Conservation (phyloP, 1,139 yeast genomes). For the Lodderomyces metapsilosis region DNA sequence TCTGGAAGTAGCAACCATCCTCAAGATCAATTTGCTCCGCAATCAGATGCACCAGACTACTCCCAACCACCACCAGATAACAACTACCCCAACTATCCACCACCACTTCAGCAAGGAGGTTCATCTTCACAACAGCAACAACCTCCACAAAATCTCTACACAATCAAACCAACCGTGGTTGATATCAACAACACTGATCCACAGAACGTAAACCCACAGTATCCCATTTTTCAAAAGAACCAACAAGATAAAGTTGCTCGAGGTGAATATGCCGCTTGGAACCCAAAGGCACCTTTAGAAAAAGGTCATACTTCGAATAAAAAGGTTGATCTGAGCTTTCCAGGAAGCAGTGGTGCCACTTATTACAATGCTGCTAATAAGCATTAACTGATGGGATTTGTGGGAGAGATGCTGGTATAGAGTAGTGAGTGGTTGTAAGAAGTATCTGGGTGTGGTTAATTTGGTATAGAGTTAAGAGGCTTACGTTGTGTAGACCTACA, state of each 20-base stretch:
- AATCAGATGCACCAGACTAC: slow-evolving; percentile 6
- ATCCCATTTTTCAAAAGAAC: slow-evolving; percentile 31
- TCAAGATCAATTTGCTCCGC: slow-evolving; percentile 3
- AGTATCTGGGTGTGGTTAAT: not conserved
- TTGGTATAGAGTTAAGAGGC: too few species aligned
- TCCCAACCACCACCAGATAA: slow-evolving; percentile 9
- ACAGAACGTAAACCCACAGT: slow-evolving; percentile 37
- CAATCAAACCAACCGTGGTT: slow-evolving; percentile 35
- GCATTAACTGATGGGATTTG: slow-evolving; percentile 13
- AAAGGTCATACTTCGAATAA: slow-evolving; percentile 25
- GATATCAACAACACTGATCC: slow-evolving; percentile 38
- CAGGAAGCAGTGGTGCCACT: slow-evolving; percentile 40
- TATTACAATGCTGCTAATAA: slow-evolving; percentile 40
- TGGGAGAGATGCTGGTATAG: too few species aligned
- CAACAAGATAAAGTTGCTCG: slow-evolving; percentile 33
- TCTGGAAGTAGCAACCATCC: not conserved
- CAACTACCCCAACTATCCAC: slow-evolving; percentile 4
- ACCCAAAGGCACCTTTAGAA: slow-evolving; percentile 35
- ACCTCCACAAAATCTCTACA: slow-evolving; percentile 25
- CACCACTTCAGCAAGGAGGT: slow-evolving; percentile 7
- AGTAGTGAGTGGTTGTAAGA: not conserved
- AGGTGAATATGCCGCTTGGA: slow-evolving; percentile 28
- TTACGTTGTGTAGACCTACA: too few species aligned
- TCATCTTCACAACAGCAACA: slow-evolving; percentile 9
- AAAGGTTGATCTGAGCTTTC: slow-evolving; percentile 34